Conservation (phyloP, 352 stramenopile genomes). For the Thalassiosira exigua region DNA sequence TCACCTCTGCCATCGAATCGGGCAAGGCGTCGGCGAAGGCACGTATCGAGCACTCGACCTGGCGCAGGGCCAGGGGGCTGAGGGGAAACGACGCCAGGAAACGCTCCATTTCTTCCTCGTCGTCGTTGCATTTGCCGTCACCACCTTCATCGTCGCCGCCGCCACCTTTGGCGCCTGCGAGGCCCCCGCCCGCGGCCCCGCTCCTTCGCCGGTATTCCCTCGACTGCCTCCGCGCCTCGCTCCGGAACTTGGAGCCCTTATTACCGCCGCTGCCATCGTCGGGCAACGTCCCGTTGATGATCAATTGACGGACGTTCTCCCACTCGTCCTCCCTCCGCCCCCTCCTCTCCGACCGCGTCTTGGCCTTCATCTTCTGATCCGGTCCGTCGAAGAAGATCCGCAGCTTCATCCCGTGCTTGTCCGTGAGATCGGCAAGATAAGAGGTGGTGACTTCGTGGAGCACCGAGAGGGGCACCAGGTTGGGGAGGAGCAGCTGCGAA, state of each 20-base stretch:
- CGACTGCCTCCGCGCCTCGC: conserved; percentile 32
- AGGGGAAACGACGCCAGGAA: conserved; percentile 58
- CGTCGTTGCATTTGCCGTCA: not conserved
- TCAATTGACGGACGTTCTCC: conserved; percentile 63
- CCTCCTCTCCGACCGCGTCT: conserved; percentile 1
- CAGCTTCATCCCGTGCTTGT: conserved; percentile 44
- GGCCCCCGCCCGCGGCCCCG: not conserved
- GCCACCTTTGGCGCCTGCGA: not conserved
- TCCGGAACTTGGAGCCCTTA: conserved; percentile 25
- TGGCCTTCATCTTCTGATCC: conserved; percentile 40
- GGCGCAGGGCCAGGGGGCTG: conserved; percentile 40
- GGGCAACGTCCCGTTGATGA: conserved; percentile 54
- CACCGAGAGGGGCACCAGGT: conserved; percentile 58
- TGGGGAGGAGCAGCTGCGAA: conserved; percentile 47
- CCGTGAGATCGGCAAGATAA: conserved; percentile 55
- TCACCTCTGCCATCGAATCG: conserved; percentile 27
- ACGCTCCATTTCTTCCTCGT: conserved; percentile 23
- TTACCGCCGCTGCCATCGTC: not conserved
- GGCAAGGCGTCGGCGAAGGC: conserved; percentile 34
- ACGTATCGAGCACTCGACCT: conserved; percentile 37
- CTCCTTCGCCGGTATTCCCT: conserved; percentile 1
- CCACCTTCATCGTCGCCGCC: not conserved
- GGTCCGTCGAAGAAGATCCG: conserved; percentile 73
- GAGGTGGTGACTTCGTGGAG: conserved; percentile 60
- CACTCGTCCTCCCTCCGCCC: conserved; percentile 48